Evolutionary conservation across 2,329 filamentous ascomycete genomes (phyloP).

Genomic region (Phaeosphaeriaceae sp.): DNA sequence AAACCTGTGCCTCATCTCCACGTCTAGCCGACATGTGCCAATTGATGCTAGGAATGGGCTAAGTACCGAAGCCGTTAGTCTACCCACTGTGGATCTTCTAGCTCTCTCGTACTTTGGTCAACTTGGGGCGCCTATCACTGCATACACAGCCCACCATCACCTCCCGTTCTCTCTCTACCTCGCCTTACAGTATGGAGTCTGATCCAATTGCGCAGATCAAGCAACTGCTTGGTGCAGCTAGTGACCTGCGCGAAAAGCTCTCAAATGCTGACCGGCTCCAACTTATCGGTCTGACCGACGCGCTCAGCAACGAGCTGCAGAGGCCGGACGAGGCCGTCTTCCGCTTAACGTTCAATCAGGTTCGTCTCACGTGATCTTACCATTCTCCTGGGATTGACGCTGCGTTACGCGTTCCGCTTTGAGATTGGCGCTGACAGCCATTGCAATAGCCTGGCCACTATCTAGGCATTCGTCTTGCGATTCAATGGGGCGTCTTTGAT

Average conservation of each 20-base stretch:
- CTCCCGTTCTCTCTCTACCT: background rate
- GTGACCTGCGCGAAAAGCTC: slow-evolving; percentile 8
- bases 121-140: slow-evolving; percentile 1
- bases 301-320: slow-evolving; percentile 6
- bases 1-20: background rate
- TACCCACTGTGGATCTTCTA: background rate
- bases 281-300: slow-evolving; percentile 11
- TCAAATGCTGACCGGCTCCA: slow-evolving; percentile 13
- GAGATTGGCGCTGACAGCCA: slow-evolving; percentile 3
- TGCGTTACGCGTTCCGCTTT: background rate
- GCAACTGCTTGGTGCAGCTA: slow-evolving; percentile 3
- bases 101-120: slow-evolving; percentile 1
- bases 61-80: slow-evolving; percentile 6
- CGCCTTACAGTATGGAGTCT: slow-evolving; percentile 5
- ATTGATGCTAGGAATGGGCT: slow-evolving; percentile 1
- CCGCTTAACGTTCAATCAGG: slow-evolving; percentile 10
- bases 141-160: background rate
- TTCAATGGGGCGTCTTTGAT: slow-evolving; percentile 16
- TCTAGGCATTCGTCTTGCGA: slow-evolving; percentile 13
- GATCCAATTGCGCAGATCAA: slow-evolving; percentile 8
- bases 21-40: background rate
- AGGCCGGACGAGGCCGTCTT: slow-evolving; percentile 9
- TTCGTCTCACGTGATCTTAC: slow-evolving; percentile 7
- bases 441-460: slow-evolving; percentile 12
- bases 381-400: background rate